Base-by-base conservation (phyloP, 768 basidiomycete species). In the Tulasnella sp. region DNA sequence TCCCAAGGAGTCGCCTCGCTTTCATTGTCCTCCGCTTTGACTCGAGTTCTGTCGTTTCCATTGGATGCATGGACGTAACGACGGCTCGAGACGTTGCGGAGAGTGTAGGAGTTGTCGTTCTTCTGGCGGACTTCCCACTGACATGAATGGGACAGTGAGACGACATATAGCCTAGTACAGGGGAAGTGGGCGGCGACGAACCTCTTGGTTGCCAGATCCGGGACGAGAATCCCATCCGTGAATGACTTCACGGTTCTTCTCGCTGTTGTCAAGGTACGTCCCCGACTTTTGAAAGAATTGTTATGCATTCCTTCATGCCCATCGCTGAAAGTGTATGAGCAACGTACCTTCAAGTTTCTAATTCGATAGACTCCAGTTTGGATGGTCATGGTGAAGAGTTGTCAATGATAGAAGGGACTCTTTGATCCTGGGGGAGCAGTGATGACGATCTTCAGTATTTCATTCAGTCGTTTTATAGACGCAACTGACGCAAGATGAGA, bases 161-260 rank as follows among this genome's bases (percentile, higher is more conserved):
- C 49, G 1, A 64, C n/a, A n/a, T n/a, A n/a, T 3, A 25, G 25
- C 5, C 29, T 64, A 1, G 15, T 29, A 64, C 29, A n/a, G 2
- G 9, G 11, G 8, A 25, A 34, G 29, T 34, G n/a, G 31, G 9
- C 17, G 29, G 36, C 25, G 42, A 71, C 42, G 12, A 25, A 71
- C 69, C 69, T 71, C 38, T 45, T 71, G 69, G 69, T 71, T 71
- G 3, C 29, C 29, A 11, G 38, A 39, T 17, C 42, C 69, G 4
- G 69, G 69, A 39, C 69, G 69, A 12, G 38, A 39, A 12, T 71
- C 69, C 69, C 69, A 71, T 71, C 69, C 69, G 14, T 71, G 69
- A 71, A 71, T 45, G 37, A 34, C 31, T 9, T 39, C 42, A 22
- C 42, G 38, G 25, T 71, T 71, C 37, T 71, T 39, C 38, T 39